Percentiles rank a stretch among this genome's conserved stretches.
Evolutionary conservation across 768 basidiomycete genomes (phyloP).

Genomic region (Sistotremastrum suecicum): DNA sequence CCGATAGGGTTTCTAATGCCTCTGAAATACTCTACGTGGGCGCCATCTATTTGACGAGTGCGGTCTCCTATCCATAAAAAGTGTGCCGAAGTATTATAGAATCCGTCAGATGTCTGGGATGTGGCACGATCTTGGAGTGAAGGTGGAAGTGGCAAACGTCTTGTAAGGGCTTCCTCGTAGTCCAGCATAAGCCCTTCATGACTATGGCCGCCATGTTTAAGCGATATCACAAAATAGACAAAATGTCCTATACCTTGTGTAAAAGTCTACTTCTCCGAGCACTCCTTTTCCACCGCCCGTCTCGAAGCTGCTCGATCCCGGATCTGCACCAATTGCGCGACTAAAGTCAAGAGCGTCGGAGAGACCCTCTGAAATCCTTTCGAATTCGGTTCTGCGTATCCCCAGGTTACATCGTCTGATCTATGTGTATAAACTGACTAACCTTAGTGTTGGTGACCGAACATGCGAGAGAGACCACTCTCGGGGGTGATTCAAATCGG

Average conservation of each 20-base stretch:
- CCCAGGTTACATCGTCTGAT: slow-evolving; percentile 7
- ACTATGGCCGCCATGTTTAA: slow-evolving; percentile 21
- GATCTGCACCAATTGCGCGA: slow-evolving; percentile 68
- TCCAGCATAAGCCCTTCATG: slow-evolving; percentile 90
- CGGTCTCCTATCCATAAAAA: slow-evolving; percentile 98
- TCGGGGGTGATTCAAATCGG: slow-evolving; percentile 78
- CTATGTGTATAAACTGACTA: slow-evolving; percentile 9
- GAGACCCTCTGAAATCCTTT: slow-evolving; percentile 69
- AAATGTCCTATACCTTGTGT: slow-evolving; percentile 50
- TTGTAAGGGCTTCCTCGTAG: slow-evolving; percentile 87
- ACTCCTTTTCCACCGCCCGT: slow-evolving; percentile 55
- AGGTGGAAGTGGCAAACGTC: slow-evolving; percentile 35
- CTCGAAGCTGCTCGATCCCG: slow-evolving; percentile 41
- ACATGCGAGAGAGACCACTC: slow-evolving; percentile 92
- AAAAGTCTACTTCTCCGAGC: slow-evolving; percentile 85
- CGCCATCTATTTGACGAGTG: slow-evolving; percentile 81
- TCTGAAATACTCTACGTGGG: slow-evolving; percentile 91
- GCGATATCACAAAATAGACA: slow-evolving; percentile 1
- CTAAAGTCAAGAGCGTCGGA: slow-evolving; percentile 91
- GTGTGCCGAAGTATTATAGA: slow-evolving; percentile 87
- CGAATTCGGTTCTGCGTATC: slow-evolving; percentile 55
- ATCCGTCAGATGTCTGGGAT: slow-evolving; percentile 21
- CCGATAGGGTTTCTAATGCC: slow-evolving; percentile 91
- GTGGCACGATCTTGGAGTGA: slow-evolving; percentile 6
- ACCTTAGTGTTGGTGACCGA: slow-evolving; percentile 65